A percentile compares a stretch with the other conserved stretches of the same genome.
phyloP scores from a whole-genome alignment of 2,329 filamentous ascomycete genomes.

The Ophiostoma sp. region DNA sequence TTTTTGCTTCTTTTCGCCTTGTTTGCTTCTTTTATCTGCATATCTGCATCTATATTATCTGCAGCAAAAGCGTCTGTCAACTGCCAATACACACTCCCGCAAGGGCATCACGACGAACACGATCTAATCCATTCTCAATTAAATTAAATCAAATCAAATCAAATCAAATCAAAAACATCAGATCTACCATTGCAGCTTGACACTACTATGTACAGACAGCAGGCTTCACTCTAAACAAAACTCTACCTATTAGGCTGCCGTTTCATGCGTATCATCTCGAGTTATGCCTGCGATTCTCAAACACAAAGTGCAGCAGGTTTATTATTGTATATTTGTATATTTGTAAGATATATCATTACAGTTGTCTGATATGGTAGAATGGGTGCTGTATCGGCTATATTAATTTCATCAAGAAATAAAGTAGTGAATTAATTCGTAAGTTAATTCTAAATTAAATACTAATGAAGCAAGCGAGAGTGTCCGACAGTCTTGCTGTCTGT shows the following conservation, averaged over 20 bases:
- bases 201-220: too few relatives aligned
- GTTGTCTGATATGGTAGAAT: background rate
- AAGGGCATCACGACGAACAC: constrained; percentile 2
- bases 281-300: background rate
- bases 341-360: background rate
- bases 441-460: too few relatives aligned
- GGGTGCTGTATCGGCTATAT: background rate
- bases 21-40: too few relatives aligned
- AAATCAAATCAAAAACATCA: background rate
- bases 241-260: too few relatives aligned
- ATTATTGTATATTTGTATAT: background rate
- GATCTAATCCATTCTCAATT: background rate
- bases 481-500: background rate
- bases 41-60: too few relatives aligned
- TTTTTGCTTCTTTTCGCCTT: background rate
- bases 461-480: background rate
- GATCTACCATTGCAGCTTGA: too few relatives aligned
- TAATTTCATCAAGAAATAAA: background rate
- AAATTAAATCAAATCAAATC: too few relatives aligned
- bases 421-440: too few relatives aligned
- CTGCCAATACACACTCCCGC: background rate
- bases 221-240: too few relatives aligned
- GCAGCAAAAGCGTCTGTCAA: background rate
- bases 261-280: background rate
- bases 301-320: background rate